Evolutionary conservation across 352 stramenopile species (phyloP).

Genomic region (Phytopythium mirpurense): DNA sequence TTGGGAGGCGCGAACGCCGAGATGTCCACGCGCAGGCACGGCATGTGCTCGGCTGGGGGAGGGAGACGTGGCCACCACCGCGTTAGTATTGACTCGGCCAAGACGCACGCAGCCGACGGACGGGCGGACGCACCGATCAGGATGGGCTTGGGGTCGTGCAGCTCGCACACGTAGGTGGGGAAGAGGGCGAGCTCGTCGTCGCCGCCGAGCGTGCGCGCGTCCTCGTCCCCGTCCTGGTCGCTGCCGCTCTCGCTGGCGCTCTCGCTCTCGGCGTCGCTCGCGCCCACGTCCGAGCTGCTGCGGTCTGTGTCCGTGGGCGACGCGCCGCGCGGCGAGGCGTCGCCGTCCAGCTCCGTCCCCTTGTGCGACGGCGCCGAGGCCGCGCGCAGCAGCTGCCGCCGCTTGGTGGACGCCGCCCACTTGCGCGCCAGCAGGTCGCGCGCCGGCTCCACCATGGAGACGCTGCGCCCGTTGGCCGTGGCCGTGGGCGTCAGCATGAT

Average conservation of each 20-base stretch:
- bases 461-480: constrained; percentile 9
- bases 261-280: constrained; percentile 20
- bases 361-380: constrained; percentile 13
- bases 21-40: constrained; percentile 56
- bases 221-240: constrained; percentile 23
- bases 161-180: constrained; percentile 67
- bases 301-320: constrained; percentile 36
- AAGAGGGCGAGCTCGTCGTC: constrained; percentile 26
- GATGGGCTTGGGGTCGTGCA: constrained; percentile 71
- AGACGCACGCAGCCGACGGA: no score
- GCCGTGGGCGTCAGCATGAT: constrained; percentile 51
- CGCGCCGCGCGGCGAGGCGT: constrained; percentile 15
- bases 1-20: constrained; percentile 23
- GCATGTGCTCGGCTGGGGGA: constrained; percentile 60
- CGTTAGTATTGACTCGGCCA: no score
- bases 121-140: constrained; percentile 37
- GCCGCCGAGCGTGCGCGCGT: constrained; percentile 13
- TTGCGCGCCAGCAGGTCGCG: constrained; percentile 39
- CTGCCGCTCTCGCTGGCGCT: constrained; percentile 18
- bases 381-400: constrained; percentile 23
- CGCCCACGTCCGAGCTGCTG: constrained; percentile 16
- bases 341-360: constrained; percentile 12
- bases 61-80: no score
- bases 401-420: constrained; percentile 30
- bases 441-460: constrained; percentile 19